Evolutionary conservation across 768 basidiomycete genomes (phyloP).

Genomic region (Tylopilus sp.): DNA sequence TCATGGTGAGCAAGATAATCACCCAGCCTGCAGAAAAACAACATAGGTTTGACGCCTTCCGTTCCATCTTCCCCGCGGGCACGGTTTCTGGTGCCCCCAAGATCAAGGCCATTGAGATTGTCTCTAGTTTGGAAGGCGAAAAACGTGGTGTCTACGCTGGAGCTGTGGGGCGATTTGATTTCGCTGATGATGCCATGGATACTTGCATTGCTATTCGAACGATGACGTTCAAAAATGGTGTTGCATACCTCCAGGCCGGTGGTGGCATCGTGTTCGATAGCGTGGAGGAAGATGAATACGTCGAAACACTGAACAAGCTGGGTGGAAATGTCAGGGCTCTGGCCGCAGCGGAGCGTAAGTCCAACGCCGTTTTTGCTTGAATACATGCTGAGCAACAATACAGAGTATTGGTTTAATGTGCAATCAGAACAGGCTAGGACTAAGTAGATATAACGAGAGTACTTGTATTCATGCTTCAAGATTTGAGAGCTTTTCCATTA

Average conservation of each 20-base stretch:
- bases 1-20: not conserved
- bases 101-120: conserved; percentile 95
- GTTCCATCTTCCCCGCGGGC: conserved; percentile 98
- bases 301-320: conserved; percentile 95
- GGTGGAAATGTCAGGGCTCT: conserved; percentile 83
- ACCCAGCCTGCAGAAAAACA: conserved; percentile 4
- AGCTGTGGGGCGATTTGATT: conserved; percentile 97
- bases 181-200: conserved; percentile 92
- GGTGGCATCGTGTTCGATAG: conserved; percentile 98
- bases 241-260: conserved; percentile 91
- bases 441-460: conserved; percentile 19
- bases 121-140: conserved; percentile 83
- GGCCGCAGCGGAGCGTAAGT: conserved; percentile 84
- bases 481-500: conserved; percentile 24
- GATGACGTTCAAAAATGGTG: conserved; percentile 93
- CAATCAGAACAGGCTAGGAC: conserved; percentile 44
- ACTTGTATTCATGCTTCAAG: conserved; percentile 12
- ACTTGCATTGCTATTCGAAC: conserved; percentile 98
- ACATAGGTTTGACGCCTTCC: conserved; percentile 91
- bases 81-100: conserved; percentile 99
- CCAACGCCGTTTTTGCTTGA: conserved; percentile 1
- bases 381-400: conserved; percentile 18
- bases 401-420: conserved; percentile 70
- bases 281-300: conserved; percentile 95
- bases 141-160: conserved; percentile 94